Conservation (phyloP, 2,329 filamentous ascomycete species). For the Colletotrichum aenigma region DNA sequence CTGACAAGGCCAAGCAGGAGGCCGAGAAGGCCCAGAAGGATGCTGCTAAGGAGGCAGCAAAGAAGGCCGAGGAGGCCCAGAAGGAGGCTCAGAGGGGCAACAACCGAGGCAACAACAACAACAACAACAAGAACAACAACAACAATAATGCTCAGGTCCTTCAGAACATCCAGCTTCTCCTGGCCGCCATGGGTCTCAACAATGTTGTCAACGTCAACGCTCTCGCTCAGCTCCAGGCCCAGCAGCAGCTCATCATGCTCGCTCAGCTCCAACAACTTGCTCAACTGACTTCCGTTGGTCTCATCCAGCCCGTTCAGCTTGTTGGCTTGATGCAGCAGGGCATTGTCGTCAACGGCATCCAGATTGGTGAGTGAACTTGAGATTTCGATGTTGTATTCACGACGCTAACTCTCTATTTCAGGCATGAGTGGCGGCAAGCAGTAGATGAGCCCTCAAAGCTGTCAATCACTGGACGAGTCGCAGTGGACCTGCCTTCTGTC, state of each 20-base stretch:
- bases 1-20: not conserved
- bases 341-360: slow-evolving; percentile 21
- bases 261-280: slow-evolving; percentile 30
- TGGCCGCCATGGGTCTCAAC: slow-evolving; percentile 31
- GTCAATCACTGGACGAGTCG: not conserved
- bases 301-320: slow-evolving; percentile 26
- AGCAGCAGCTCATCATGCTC: slow-evolving; percentile 28
- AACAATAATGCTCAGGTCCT: slow-evolving; percentile 19
- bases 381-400: not conserved
- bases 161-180: slow-evolving; percentile 25
- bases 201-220: slow-evolving; percentile 28
- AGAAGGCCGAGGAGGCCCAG: slow-evolving; percentile 8
- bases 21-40: slow-evolving; percentile 17
- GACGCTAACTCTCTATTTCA: not conserved
- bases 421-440: not conserved
- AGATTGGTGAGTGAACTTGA: slow-evolving; percentile 32
- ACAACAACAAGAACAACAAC: slow-evolving; percentile 17
- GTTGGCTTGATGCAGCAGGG: slow-evolving; percentile 26
- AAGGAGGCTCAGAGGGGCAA: not conserved
- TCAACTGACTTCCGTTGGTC: slow-evolving; percentile 25
- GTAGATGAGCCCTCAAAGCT: slow-evolving; percentile 7
- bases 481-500: not conserved
- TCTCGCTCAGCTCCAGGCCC: slow-evolving; percentile 30
- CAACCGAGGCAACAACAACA: slow-evolving; percentile 27
- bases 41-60: slow-evolving; percentile 11